Base-by-base conservation (phyloP, 106 monocot genomes). In the Xerophyta viscosa region DNA sequence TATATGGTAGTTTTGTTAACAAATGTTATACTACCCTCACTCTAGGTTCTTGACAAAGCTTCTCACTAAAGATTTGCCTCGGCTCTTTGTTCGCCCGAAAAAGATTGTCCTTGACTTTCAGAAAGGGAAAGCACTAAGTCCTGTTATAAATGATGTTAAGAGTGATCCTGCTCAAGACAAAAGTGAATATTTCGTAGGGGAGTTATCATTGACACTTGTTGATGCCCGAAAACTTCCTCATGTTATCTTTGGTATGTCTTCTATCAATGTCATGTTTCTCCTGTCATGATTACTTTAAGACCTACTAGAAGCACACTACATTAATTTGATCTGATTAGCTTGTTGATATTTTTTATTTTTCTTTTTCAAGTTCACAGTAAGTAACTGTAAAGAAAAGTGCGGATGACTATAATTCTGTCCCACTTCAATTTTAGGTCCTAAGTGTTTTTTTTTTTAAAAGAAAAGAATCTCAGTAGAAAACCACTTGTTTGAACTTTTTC, bases 31-130 rank as follows among this genome's bases (percentile, higher is more conserved):
- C 11, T 31, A 36, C 50, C n/a, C 28, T 21, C 31, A 47, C 25
- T 21, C 42, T 60, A 84, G 84, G 75, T 84, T 79, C 46, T 58
- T 84, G 43, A 84, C 56, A 17, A 79, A 84, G 52, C 79, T 84
- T 54, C 68, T 84, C 33, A 84, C 84, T 13, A 79, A 75, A 71
- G 84, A 84, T 71, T 46, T 84, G 31, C 84, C 84, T 29, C 71
- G 68, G 29, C 84, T 84, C 23, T 84, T 84, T 71, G 84, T 84
- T 48, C 78, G 84, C 26, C 84, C 84, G 33, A 84, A 65, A 45
- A 84, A 84, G 58, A 84, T 76, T 43, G 84, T 84, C 23, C 79
- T 84, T 42, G 84, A 84, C 71, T 84, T 84, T 49, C 84, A 76
- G 33, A 71, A 79, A 37, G 84, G 84, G 17, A 62, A 65, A 60